Base-by-base conservation (phyloP, 2,329 filamentous ascomycete genomes). In the Exophiala aquamarina region DNA sequence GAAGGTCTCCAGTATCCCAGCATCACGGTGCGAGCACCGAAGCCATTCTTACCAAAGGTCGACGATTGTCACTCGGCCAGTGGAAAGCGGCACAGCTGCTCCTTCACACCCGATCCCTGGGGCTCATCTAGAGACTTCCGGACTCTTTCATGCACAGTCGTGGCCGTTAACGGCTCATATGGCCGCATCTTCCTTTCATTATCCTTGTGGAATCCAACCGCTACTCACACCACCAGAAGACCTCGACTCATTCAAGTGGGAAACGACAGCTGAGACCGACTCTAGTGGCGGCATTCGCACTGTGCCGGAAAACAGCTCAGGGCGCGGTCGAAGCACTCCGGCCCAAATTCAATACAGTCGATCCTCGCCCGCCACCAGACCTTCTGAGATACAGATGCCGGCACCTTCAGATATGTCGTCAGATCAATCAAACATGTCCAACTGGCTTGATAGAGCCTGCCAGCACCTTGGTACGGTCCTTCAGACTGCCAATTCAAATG, bases 181-280 rank as follows among this genome's bases (percentile, higher is more conserved):
- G n/a, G 32, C 19, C 17, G 40, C 39, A 32, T 37, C 50, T 14
- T 41, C 34, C 21, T 15, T 51, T 32, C 44, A 34, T 28, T 40
- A 39, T 15, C 37, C 42, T 17, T 44, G 44, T 41, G 50, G 55
- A 15, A 47, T 45, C 23, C 44, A 47, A 21, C 43, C 50, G n/a
- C 55, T 52, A 18, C 47, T 56, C 17, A 57, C 55, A 11, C 55
- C 55, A 7, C 55, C 55, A 19, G 55, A 55, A 28, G 59, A 60
- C 28, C 50, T 66, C 33, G 60, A 66, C 19, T 50, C 60, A n/a
- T 57, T 60, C 29, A 59, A 61, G 29, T 57, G 55, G 55, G 52
- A 49, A 14, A 36, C 41, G 15, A 35, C 49, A n/a, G 29, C 34
- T 15, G 33, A 47, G 4, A 18, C 46, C 6, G 26, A 47, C 5